Evolutionary conservation across 2,329 filamentous ascomycete species (phyloP), one percentile per base, ranked within the genome.

Genomic region (Pseudogymnoascus sp.): DNA sequence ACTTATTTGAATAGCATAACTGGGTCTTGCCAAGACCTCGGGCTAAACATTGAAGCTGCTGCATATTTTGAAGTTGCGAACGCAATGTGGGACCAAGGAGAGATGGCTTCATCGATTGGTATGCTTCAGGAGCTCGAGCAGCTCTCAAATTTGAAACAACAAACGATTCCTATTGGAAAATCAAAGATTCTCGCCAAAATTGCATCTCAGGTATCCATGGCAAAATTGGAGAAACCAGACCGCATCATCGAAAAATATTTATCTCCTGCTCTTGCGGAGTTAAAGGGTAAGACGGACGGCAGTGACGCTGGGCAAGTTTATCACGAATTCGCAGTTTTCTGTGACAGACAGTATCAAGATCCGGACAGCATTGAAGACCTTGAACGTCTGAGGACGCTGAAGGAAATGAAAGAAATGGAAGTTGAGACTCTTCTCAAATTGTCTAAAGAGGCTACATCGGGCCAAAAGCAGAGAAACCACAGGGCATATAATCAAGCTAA

Each of bases 321-420:
- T 71, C 92, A 97, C 73, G 91, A 96, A 70, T 97, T 97, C 74
- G 95, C 96, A 26, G 84, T 87, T 61, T 99, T 99, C 73, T 99
- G 96, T 71, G 93, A 99, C 73, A 87, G 92, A 71, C 95, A 99
- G 73, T 80, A 99, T 8, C 90, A 96, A 70, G 93, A 93, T 71
- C 84, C 88, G 0, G 91, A 96, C 69, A 86, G 88, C 36, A 78
- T 93, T 1, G 91, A 96, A 73, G 95, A 99, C 70, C 84, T 96
- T 65, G 84, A 85, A 31, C 87, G 95, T 54, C 83, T 97, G 45
- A 84, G 90, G 71, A 91, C 86, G 69, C 80, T 97, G 34, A 88
- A 87, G 68, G 83, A 92, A 71, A 87, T 87, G 66, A 96, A 96
- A 74, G 83, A 86, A 67, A 86, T 89, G 64, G 93, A 99, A 73